Conservation (phyloP, 129 eudicot genomes). For the Pittosporum tobira region DNA sequence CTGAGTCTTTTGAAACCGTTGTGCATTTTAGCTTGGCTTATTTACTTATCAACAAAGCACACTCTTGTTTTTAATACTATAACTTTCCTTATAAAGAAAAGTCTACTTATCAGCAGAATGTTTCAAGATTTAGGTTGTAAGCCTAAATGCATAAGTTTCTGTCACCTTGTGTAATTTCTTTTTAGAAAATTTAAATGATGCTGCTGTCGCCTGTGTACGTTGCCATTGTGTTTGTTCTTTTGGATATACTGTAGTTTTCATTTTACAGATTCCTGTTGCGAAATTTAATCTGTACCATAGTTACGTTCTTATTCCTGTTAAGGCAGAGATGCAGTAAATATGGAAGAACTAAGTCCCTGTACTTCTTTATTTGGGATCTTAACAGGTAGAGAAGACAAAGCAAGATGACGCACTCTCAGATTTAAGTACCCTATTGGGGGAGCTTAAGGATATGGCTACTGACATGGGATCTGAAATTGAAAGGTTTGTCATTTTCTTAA, state of each 20-base stretch:
- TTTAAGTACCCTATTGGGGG: constrained; percentile 73
- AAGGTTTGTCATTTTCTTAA: constrained; percentile 28
- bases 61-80: too few species aligned
- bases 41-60: neutral
- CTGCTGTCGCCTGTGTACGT: neutral
- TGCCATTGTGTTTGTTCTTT: neutral
- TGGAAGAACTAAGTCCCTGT: neutral
- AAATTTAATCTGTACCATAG: neutral
- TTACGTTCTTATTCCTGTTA: neutral
- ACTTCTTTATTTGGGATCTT: neutral
- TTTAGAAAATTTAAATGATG: neutral
- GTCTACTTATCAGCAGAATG: neutral
- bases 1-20: neutral
- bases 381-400: constrained; percentile 68
- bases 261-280: neutral
- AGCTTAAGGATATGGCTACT: constrained; percentile 82
- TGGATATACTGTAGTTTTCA: neutral
- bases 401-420: constrained; percentile 88
- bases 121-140: neutral
- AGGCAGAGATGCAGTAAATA: neutral
- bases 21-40: neutral
- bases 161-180: neutral
- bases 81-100: too few species aligned
- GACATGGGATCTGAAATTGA: constrained; percentile 98
- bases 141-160: neutral